phyloP scores from a whole-genome alignment of 805 yeast genomes.

The Myxozyma lipomycoides region DNA sequence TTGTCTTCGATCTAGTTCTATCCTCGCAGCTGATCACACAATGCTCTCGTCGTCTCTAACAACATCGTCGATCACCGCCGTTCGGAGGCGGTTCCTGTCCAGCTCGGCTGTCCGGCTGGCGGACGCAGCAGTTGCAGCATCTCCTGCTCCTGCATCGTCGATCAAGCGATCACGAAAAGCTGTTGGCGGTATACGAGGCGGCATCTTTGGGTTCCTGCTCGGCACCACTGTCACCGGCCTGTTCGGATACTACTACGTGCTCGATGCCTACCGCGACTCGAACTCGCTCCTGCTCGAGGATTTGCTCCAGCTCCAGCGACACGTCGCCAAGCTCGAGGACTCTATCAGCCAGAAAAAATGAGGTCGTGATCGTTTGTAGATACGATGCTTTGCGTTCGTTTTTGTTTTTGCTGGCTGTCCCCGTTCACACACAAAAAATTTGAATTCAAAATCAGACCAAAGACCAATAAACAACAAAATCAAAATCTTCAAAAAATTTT shows the following conservation, averaged over 20 bases:
- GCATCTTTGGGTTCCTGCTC: conserved; percentile 68
- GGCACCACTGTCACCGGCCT: conserved; percentile 74
- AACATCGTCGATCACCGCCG: too few relatives aligned
- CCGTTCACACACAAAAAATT: too few relatives aligned
- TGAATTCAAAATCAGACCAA: too few relatives aligned
- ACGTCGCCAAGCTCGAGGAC: conserved; percentile 46
- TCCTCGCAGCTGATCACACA: too few relatives aligned
- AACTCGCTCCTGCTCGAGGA: conserved; percentile 72
- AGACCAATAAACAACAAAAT: too few relatives aligned
- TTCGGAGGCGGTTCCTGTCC: too few relatives aligned
- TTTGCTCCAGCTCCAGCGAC: conserved; percentile 63
- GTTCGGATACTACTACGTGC: conserved; percentile 69
- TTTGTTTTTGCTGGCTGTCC: too few relatives aligned
- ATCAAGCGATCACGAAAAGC: conserved; percentile 16
- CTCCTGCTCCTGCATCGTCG: conserved; percentile 7
- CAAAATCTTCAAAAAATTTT: too few relatives aligned
- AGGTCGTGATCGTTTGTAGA: too few relatives aligned
- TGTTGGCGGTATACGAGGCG: conserved; percentile 46
- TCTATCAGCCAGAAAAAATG: background rate
- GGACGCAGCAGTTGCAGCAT: conserved; percentile 9
- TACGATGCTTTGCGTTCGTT: too few relatives aligned
- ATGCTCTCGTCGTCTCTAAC: too few relatives aligned
- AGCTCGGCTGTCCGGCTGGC: conserved; percentile 1
- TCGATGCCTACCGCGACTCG: conserved; percentile 72
- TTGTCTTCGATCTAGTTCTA: too few relatives aligned